These are phyloP conservation scores for Pseudogymnoascus sp. DNA, from an alignment of 2,329 filamentous ascomycete genomes.

Conservation along the genomic window DNA sequence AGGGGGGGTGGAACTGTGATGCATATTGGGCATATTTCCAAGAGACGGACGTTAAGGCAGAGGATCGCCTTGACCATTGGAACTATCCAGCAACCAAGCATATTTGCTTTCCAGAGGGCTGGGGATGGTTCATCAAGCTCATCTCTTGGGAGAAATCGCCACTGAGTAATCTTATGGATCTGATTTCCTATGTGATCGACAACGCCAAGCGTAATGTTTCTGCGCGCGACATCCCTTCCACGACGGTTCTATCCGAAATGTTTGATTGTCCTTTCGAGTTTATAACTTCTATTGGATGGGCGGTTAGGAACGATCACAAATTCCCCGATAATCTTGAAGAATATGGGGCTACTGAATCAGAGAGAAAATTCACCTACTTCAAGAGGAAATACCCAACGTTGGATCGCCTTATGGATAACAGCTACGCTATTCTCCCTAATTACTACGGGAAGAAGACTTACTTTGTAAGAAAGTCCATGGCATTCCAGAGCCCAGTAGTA, in stretches of 20 bases:
- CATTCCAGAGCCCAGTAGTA: slow-evolving; percentile 21
- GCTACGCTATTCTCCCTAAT: slow-evolving; percentile 11
- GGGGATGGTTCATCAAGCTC: slow-evolving; percentile 26
- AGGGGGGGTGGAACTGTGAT: background rate
- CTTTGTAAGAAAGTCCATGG: slow-evolving; percentile 1
- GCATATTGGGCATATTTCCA: slow-evolving; percentile 18
- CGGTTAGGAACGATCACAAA: background rate
- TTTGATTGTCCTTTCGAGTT: background rate
- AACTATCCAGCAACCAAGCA: slow-evolving; percentile 26
- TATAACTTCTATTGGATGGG: background rate
- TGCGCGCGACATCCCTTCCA: slow-evolving; percentile 18
- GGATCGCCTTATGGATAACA: slow-evolving; percentile 21
- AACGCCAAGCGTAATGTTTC: slow-evolving; percentile 17
- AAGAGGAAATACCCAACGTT: slow-evolving; percentile 21
- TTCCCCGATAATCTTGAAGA: slow-evolving; percentile 20
- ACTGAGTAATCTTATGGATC: slow-evolving; percentile 22
- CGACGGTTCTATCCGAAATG: background rate
- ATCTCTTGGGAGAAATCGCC: slow-evolving; percentile 25
- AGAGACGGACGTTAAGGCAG: slow-evolving; percentile 17
- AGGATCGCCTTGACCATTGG: slow-evolving; percentile 23
- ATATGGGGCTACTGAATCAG: slow-evolving; percentile 23
- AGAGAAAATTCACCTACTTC: slow-evolving; percentile 26
- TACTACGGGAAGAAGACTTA: background rate
- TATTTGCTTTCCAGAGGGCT: slow-evolving; percentile 26
- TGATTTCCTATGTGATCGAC: slow-evolving; percentile 26